A percentile compares a stretch with the other conserved stretches of the same genome.
These are phyloP conservation scores for Thraustotheca clavata DNA, from an alignment of 352 stramenopile genomes.

Conservation along the genomic window DNA sequence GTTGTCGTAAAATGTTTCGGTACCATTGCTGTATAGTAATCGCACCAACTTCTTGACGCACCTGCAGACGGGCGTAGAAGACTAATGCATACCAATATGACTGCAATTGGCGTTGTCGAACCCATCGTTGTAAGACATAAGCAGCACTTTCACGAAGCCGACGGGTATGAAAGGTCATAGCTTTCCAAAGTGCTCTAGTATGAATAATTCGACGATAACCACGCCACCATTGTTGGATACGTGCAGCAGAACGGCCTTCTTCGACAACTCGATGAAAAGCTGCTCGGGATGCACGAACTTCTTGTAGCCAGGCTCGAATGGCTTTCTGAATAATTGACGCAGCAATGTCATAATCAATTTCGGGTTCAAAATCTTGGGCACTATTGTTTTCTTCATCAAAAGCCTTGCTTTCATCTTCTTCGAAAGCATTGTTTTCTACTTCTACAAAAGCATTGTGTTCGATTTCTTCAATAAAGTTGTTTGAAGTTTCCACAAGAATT, in stretches of 20 bases:
- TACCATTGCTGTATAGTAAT: slow-evolving; percentile 41
- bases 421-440: too few relatives aligned
- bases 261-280: background rate
- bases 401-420: too few relatives aligned
- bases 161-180: background rate
- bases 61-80: slow-evolving; percentile 6
- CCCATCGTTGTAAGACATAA: background rate
- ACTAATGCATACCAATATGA: slow-evolving; percentile 12
- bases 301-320: background rate
- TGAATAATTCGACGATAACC: background rate
- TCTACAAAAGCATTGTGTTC: too few relatives aligned
- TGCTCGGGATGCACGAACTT: background rate
- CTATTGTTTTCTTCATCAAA: too few relatives aligned
- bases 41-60: slow-evolving; percentile 22
- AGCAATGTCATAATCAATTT: background rate
- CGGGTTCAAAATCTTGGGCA: too few relatives aligned
- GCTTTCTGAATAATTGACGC: background rate
- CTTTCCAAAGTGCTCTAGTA: background rate
- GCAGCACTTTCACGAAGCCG: slow-evolving; percentile 1
- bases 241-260: background rate
- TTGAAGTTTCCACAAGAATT: too few relatives aligned
- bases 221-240: slow-evolving; percentile 15
- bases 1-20: background rate
- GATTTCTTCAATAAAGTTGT: too few relatives aligned
- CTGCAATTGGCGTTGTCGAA: background rate